Evolutionary conservation across 495 filamentous ascomycete species (phyloP), one percentile per base, ranked within the genome.

Genomic region (Pyrenula massariospora): DNA sequence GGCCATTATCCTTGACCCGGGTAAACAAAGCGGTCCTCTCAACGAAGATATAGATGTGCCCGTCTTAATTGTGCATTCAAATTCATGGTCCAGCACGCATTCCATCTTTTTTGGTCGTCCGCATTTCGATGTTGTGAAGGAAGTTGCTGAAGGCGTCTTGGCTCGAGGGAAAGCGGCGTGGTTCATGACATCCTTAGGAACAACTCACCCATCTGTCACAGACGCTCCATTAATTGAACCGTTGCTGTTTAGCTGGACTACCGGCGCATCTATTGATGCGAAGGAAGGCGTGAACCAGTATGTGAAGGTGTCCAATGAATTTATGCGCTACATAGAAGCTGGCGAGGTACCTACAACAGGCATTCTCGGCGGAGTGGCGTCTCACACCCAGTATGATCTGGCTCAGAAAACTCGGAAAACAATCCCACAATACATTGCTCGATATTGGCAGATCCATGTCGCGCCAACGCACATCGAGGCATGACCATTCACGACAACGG

Each of bases 161-260:
- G 21, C 54, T 47, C 58, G 70, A 12, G 67, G 67, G 0, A 63
- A 68, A 50, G 62, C 70, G 15, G 66, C 67, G 0, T 81, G 78
- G 78, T 81, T 81, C 61, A 68, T 77, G 58, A 81, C 78, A 0
- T 66, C 62, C 0, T 60, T 75, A 1, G 76, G 77, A 21, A 79
- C 75, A 0, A 69, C 77, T 2, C 78, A 81, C 59, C 73, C 77
- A 2, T 74, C 70, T 0, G 71, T 78, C 36, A 79, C 78, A 0
- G 78, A 81, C 60, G 78, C 77, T 23, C 77, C 77, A 25, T 67
- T 81, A 15, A 65, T 80, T 8, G 70, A 76, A 56, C 76, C 76
- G 11, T 62, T 69, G 42, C 62, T 80, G 23, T 62, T 79, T 2
- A 68, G 69, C 42, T 74, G 72, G 61, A 76, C 72, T 3, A 80